Conservation (phyloP, 2,329 filamentous ascomycete species). For the Talaromyces sp. region DNA sequence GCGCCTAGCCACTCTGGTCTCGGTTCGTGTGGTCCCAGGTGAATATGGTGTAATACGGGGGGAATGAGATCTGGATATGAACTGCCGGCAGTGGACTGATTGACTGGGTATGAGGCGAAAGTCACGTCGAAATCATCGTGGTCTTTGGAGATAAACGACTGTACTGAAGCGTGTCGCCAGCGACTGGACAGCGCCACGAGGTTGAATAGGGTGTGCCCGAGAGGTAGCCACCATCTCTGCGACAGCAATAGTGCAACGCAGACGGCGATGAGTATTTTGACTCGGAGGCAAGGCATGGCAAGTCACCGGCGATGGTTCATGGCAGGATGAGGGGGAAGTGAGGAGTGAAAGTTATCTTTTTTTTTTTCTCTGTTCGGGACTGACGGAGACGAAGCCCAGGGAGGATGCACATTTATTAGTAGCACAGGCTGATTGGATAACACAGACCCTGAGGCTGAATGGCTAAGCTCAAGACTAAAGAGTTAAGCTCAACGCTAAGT, state of each 20-base stretch:
- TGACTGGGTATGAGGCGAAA: slow-evolving; percentile 10
- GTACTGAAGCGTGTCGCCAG: slow-evolving; percentile 4
- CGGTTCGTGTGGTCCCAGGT: slow-evolving; percentile 13
- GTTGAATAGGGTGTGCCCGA: not conserved
- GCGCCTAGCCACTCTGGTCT: slow-evolving; percentile 20
- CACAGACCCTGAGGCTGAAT: slow-evolving; percentile 2
- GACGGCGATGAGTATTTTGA: not conserved
- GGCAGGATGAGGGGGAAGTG: not conserved
- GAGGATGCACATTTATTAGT: not conserved
- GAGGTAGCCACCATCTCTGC: slow-evolving; percentile 10
- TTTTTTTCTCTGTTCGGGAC: too few relatives aligned
- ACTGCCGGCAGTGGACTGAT: slow-evolving; percentile 7
- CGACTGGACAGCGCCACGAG: slow-evolving; percentile 12
- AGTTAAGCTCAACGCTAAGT: slow-evolving; percentile 3
- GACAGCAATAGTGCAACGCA: slow-evolving; percentile 4
- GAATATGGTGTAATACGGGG: slow-evolving; percentile 17
- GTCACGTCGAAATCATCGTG: slow-evolving; percentile 14
- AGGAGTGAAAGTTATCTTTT: not conserved
- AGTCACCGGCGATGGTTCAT: not conserved
- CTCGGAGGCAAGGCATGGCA: not conserved
- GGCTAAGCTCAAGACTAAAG: not conserved
- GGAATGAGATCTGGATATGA: slow-evolving; percentile 13
- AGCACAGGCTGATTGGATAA: not conserved
- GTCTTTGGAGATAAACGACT: slow-evolving; percentile 8
- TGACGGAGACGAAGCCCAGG: too few relatives aligned